phyloP scores from a whole-genome alignment of 208 protist genomes.

The Acanthamoeba culbertsoni region DNA sequence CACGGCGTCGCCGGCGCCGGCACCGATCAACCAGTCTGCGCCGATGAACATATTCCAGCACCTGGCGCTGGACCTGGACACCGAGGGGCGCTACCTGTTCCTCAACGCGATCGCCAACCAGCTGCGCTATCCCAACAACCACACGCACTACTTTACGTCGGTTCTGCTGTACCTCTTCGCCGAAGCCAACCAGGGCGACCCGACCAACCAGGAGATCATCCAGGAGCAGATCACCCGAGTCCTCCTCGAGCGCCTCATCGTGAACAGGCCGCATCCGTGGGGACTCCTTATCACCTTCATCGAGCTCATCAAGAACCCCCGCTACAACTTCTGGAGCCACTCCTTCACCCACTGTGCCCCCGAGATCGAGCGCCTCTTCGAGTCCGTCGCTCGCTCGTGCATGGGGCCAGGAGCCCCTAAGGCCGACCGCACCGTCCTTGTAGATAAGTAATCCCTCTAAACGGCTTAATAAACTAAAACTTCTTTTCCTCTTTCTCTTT shows the following conservation, averaged over 20 bases:
- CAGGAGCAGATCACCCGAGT: constrained; percentile 95
- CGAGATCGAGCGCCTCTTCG: constrained; percentile 94
- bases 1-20: background rate
- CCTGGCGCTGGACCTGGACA: constrained; percentile 91
- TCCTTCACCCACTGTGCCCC: constrained; percentile 90
- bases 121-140: constrained; percentile 98
- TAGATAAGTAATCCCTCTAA: constrained; percentile 5
- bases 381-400: constrained; percentile 85
- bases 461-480: too few relatives aligned
- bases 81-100: constrained; percentile 92
- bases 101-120: constrained; percentile 98
- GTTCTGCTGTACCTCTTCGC: constrained; percentile 96
- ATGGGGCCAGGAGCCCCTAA: constrained; percentile 49
- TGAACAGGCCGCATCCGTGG: constrained; percentile 98
- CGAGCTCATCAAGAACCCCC: constrained; percentile 96
- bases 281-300: constrained; percentile 99
- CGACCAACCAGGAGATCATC: constrained; percentile 85
- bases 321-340: constrained; percentile 94
- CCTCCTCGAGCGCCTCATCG: constrained; percentile 96
- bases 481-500: background rate
- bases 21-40: constrained; percentile 56
- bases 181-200: constrained; percentile 75
- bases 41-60: constrained; percentile 95
- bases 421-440: background rate
- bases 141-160: constrained; percentile 99